phyloP scores from a whole-genome alignment of 2,329 filamentous ascomycete genomes.

The Coleophoma crateriformis region DNA sequence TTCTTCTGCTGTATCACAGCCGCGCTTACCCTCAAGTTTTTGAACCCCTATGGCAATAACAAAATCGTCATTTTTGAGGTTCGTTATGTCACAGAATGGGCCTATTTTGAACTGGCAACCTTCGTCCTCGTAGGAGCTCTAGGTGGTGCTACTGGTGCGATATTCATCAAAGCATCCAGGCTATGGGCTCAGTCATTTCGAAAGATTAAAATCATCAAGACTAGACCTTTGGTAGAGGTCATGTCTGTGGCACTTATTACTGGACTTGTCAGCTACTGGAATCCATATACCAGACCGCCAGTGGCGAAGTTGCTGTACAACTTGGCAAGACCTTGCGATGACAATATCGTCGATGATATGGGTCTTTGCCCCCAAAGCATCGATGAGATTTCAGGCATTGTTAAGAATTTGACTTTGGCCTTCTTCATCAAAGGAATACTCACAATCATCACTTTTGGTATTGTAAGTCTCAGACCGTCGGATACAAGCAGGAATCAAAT shows the following conservation, averaged over 20 bases:
- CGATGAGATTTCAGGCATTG: conserved; percentile 73
- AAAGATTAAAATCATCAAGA: conserved; percentile 73
- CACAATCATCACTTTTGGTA: conserved; percentile 88
- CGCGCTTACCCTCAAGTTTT: conserved; percentile 84
- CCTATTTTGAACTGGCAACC: conserved; percentile 80
- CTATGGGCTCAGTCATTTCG: conserved; percentile 88
- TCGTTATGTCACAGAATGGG: conserved; percentile 85
- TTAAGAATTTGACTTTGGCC: conserved; percentile 66
- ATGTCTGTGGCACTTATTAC: conserved; percentile 81
- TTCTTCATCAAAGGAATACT: conserved; percentile 87
- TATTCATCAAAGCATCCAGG: conserved; percentile 95
- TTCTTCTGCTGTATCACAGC: conserved; percentile 98
- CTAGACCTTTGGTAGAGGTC: conserved; percentile 80
- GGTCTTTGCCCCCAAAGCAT: conserved; percentile 70
- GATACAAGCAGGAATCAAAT: neutral
- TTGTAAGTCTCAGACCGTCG: conserved; percentile 42
- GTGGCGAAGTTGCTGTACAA: conserved; percentile 90
- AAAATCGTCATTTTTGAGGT: conserved; percentile 98
- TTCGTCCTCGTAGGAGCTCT: conserved; percentile 85
- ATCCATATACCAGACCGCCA: conserved; percentile 78
- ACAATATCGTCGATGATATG: conserved; percentile 56
- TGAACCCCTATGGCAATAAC: conserved; percentile 91
- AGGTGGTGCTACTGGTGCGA: conserved; percentile 76
- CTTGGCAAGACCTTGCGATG: conserved; percentile 80
- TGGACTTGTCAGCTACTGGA: conserved; percentile 88